Percentiles rank a stretch among this genome's conserved stretches.
These are phyloP conservation scores for Saccharum spontaneum DNA, from an alignment of 176 grass and related monocot genomes.

Conservation along the genomic window DNA sequence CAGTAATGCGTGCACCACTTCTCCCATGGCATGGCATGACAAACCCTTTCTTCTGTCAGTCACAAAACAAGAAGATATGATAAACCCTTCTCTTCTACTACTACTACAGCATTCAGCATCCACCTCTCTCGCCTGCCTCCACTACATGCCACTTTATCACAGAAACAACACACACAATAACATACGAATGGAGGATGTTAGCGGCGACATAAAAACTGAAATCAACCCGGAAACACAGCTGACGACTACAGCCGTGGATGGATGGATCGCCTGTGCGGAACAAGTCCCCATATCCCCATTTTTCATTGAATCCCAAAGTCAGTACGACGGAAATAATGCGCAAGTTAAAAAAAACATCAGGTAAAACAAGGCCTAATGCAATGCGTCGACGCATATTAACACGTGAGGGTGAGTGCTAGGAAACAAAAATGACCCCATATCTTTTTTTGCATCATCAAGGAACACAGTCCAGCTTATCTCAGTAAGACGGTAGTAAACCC, in stretches of 20 bases:
- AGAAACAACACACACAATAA: neutral
- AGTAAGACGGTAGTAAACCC: neutral
- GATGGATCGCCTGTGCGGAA: neutral
- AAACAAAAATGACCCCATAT: conserved; percentile 38
- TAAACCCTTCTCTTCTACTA: neutral
- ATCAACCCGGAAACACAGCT: neutral
- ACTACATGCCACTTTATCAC: neutral
- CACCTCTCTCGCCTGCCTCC: neutral
- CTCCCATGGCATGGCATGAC: neutral
- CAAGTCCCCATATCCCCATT: neutral
- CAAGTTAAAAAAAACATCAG: neutral
- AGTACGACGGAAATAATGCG: neutral
- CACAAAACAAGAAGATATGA: too few relatives aligned
- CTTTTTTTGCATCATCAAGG: conserved; percentile 36
- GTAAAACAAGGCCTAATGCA: conserved; percentile 12
- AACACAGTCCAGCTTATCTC: conserved; percentile 45
- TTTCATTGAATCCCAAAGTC: conserved; percentile 29
- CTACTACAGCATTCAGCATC: neutral
- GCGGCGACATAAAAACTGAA: neutral
- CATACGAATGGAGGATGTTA: neutral
- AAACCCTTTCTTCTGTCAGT: neutral
- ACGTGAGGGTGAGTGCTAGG: conserved; percentile 26
- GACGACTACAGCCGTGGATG: neutral
- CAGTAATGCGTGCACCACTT: neutral
- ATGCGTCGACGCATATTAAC: conserved; percentile 24